Percentiles rank a stretch among this genome's conserved stretches.
Evolutionary conservation across 768 basidiomycete species (phyloP).

Genomic region (Mycena albidolilacea): DNA sequence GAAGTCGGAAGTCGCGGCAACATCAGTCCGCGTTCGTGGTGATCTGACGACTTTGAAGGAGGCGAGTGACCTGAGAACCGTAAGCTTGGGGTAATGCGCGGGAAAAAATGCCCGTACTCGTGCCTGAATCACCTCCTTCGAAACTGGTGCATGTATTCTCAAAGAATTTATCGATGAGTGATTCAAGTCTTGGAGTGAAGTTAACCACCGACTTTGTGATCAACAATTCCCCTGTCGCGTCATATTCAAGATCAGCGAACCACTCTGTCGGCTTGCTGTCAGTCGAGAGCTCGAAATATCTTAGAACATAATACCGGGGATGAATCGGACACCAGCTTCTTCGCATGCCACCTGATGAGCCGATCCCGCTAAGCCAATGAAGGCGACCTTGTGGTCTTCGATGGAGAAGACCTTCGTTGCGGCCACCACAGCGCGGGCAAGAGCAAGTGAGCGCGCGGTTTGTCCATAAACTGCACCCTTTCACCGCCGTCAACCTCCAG

Average conservation of each 20-base stretch:
- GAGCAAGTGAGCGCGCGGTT: constrained; percentile 66
- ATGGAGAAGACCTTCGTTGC: constrained; percentile 66
- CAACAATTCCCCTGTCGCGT: constrained; percentile 67
- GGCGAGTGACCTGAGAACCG: constrained; percentile 55
- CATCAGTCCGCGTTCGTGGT: constrained; percentile 65
- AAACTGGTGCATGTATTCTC: constrained; percentile 67
- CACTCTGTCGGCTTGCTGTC: constrained; percentile 60
- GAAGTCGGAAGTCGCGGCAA: too few species aligned
- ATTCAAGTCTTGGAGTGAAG: background rate
- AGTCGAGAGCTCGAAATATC: background rate
- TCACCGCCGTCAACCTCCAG: too few species aligned
- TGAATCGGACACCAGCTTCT: constrained; percentile 70
- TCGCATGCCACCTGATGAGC: constrained; percentile 71
- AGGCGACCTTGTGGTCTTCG: constrained; percentile 57
- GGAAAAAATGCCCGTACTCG: constrained; percentile 54
- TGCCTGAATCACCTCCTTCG: constrained; percentile 56
- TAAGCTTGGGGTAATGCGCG: background rate
- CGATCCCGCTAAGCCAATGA: constrained; percentile 76
- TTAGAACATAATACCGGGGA: constrained; percentile 58
- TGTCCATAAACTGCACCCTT: constrained; percentile 72
- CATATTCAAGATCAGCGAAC: constrained; percentile 79
- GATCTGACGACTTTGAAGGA: constrained; percentile 60
- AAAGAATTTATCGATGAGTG: background rate
- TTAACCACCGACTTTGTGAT: constrained; percentile 65
- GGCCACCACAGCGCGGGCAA: constrained; percentile 68